Percentiles rank a stretch among this genome's conserved stretches.
Evolutionary conservation across 345 rosid species (phyloP).

Genomic region (Dimocarpus longan): DNA sequence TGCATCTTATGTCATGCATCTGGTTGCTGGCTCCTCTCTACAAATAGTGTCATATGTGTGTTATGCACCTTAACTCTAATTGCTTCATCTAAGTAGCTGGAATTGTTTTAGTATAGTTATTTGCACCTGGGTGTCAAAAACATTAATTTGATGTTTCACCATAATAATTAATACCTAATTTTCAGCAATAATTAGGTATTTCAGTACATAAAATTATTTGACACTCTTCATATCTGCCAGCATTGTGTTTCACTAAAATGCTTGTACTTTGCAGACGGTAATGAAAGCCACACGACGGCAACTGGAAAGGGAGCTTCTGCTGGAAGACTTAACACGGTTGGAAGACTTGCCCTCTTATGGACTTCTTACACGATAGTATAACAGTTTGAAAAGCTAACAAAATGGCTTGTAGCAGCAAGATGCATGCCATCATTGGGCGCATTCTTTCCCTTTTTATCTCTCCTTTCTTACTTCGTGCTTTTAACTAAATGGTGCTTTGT

Average conservation of each 20-base stretch:
- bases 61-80: not conserved
- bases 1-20: too few relatives aligned
- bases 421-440: slow-evolving; percentile 10
- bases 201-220: not conserved
- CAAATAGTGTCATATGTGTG: not conserved
- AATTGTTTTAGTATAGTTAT: not conserved
- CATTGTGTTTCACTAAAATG: not conserved
- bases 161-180: too few relatives aligned
- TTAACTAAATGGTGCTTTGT: slow-evolving; percentile 28
- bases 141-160: not conserved
- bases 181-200: not conserved
- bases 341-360: slow-evolving; percentile 85
- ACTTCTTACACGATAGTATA: slow-evolving; percentile 53
- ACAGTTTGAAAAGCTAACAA: slow-evolving; percentile 24
- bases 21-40: not conserved
- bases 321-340: slow-evolving; percentile 63
- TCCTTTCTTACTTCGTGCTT: not conserved
- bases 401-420: slow-evolving; percentile 32
- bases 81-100: not conserved
- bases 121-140: not conserved
- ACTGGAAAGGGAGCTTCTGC: slow-evolving; percentile 84
- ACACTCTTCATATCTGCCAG: not conserved
- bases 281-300: slow-evolving; percentile 89
- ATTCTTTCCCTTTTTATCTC: not conserved
- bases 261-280: slow-evolving; percentile 51